Evolutionary conservation across 129 eudicot genomes (phyloP).

Genomic region (Artemisia tridentata): DNA sequence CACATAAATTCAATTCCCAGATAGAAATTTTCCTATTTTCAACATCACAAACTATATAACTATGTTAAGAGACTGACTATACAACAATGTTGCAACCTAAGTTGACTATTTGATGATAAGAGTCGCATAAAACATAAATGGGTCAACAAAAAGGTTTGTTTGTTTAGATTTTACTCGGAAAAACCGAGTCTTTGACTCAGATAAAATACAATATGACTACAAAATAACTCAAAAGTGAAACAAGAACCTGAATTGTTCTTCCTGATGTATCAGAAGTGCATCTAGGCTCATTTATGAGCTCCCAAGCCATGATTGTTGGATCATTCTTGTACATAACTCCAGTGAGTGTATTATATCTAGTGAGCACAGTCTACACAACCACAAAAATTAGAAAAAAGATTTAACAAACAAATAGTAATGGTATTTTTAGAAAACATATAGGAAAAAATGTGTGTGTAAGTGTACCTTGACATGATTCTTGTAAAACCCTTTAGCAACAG

Average conservation of each 20-base stretch:
- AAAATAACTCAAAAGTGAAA: not conserved
- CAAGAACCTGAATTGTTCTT: constrained; percentile 79
- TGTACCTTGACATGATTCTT: constrained; percentile 81
- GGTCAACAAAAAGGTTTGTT: too few relatives aligned
- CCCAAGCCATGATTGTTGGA: constrained; percentile 99
- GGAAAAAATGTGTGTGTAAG: not conserved
- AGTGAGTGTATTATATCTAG: constrained; percentile 68
- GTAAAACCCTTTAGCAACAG: constrained; percentile 76
- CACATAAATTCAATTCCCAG: constrained; percentile 3
- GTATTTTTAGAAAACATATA: not conserved
- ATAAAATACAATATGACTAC: not conserved
- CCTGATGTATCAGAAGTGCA: constrained; percentile 95
- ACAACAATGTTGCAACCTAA: not conserved
- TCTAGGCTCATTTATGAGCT: constrained; percentile 99
- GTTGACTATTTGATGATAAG: not conserved
- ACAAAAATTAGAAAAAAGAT: not conserved
- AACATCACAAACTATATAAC: too few relatives aligned
- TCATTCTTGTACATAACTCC: constrained; percentile 90
- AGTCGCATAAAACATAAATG: not conserved
- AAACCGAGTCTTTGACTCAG: too few relatives aligned
- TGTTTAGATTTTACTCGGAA: too few relatives aligned
- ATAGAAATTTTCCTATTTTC: not conserved
- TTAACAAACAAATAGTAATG: too few relatives aligned
- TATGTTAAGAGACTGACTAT: constrained; percentile 7
- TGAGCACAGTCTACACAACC: constrained; percentile 68